Conservation (phyloP, 2,329 filamentous ascomycete species). For the Talaromyces funiculosus region DNA sequence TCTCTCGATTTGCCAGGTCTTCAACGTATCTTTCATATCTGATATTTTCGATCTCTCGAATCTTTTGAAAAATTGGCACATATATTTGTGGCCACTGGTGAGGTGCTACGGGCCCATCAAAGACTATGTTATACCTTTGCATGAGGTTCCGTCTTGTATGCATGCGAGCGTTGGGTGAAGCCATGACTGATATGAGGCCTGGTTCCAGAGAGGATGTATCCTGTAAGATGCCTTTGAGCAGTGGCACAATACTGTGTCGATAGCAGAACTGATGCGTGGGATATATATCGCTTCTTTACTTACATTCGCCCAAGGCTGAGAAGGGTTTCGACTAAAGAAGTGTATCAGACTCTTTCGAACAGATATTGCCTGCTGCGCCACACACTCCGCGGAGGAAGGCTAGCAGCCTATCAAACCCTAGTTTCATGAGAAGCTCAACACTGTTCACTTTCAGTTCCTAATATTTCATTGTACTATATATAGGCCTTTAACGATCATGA, state of each 20-base stretch:
- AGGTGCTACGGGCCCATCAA: constrained; percentile 2
- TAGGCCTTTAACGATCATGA: too few species aligned
- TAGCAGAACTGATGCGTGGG: not conserved
- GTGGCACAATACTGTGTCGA: not conserved
- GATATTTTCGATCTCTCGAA: not conserved
- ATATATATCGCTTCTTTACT: not conserved
- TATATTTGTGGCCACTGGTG: not conserved
- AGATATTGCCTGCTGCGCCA: not conserved
- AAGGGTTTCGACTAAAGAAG: not conserved
- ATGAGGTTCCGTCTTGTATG: not conserved
- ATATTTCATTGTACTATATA: too few species aligned
- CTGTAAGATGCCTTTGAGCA: not conserved
- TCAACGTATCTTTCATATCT: not conserved
- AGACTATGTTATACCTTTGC: not conserved
- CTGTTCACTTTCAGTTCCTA: not conserved
- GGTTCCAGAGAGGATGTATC: not conserved
- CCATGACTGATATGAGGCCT: not conserved
- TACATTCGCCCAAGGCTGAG: not conserved
- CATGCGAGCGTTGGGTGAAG: not conserved
- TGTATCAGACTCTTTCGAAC: not conserved
- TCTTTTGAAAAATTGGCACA: not conserved
- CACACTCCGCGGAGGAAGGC: not conserved
- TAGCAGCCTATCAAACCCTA: not conserved
- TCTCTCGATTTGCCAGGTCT: not conserved
- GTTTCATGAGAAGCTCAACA: not conserved